A percentile compares a stretch with the other conserved stretches of the same genome.
phyloP scores from a whole-genome alignment of 2,329 filamentous ascomycete species.

The Aspergillus ibericus region DNA sequence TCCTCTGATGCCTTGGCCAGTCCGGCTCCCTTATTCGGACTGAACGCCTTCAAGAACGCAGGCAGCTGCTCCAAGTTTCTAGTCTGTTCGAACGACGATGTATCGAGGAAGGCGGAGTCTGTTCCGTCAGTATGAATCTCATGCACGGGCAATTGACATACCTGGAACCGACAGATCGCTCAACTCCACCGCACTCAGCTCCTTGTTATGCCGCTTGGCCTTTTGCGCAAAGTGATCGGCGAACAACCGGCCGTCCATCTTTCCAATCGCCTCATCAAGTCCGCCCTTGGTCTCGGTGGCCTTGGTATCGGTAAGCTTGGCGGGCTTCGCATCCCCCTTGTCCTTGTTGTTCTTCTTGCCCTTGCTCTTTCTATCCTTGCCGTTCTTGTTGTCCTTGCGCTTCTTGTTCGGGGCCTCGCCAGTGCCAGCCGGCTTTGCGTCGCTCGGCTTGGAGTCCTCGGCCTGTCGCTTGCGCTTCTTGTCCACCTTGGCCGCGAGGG shows the following conservation, averaged over 20 bases:
- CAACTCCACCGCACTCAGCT: constrained; percentile 80
- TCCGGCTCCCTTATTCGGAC: constrained; percentile 55
- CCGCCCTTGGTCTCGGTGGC: constrained; percentile 64
- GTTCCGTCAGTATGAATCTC: constrained; percentile 8
- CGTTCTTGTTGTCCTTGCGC: constrained; percentile 21
- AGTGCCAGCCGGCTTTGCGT: constrained; percentile 19
- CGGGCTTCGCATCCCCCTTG: constrained; percentile 21
- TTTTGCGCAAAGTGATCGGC: constrained; percentile 84
- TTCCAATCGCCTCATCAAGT: constrained; percentile 75
- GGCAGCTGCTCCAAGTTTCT: constrained; percentile 73
- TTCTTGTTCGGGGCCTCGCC: constrained; percentile 35
- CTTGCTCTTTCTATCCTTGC: constrained; percentile 23
- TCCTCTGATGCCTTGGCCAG: constrained; percentile 66
- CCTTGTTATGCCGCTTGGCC: constrained; percentile 72
- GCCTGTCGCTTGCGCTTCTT: constrained; percentile 45
- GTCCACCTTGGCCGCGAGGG: constrained; percentile 36
- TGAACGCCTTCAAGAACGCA: constrained; percentile 68
- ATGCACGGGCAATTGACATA: constrained; percentile 40
- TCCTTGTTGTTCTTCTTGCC: constrained; percentile 20
- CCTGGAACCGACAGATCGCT: constrained; percentile 79
- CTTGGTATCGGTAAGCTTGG: constrained; percentile 27
- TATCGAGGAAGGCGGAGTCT: constrained; percentile 78
- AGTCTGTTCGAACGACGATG: constrained; percentile 68
- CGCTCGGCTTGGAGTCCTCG: constrained; percentile 32
- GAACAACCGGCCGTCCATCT: constrained; percentile 79